Percentiles rank a stretch among this genome's conserved stretches.
Conservation (phyloP, 164 flowering plant species). For the Annona cherimola region DNA sequence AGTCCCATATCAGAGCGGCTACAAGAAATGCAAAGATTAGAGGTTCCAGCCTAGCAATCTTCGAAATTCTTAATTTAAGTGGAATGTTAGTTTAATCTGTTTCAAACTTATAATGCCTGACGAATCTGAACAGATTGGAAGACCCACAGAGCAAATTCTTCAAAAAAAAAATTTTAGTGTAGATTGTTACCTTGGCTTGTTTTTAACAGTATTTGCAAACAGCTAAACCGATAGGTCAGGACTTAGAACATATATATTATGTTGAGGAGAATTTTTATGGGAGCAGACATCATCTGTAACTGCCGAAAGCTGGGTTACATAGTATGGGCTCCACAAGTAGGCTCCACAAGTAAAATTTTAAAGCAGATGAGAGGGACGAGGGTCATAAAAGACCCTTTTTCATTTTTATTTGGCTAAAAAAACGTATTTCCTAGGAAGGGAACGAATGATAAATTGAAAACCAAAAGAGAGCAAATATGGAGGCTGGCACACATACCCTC, state of each 20-base stretch:
- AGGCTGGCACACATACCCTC: conserved; percentile 5
- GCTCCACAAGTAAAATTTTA: neutral
- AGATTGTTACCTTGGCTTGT: neutral
- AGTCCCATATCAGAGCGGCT: neutral
- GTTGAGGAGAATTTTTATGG: neutral
- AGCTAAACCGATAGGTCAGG: neutral
- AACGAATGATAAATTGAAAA: neutral
- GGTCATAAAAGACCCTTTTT: neutral
- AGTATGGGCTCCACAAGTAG: neutral
- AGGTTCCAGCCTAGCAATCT: neutral
- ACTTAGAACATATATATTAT: no score
- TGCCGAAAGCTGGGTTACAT: neutral
- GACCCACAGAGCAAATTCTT: no score
- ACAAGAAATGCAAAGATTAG: neutral
- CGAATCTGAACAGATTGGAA: no score
- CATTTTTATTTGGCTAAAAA: neutral
- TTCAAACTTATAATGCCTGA: no score
- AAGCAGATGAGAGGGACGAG: neutral
- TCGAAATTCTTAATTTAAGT: neutral
- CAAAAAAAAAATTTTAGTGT: neutral
- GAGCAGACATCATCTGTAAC: neutral
- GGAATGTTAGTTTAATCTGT: no score
- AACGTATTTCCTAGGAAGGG: neutral
- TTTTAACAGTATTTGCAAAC: neutral
- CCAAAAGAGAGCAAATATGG: neutral